Evolutionary conservation across 306 rosid species (phyloP).

Genomic region (Sicyos edulis): DNA sequence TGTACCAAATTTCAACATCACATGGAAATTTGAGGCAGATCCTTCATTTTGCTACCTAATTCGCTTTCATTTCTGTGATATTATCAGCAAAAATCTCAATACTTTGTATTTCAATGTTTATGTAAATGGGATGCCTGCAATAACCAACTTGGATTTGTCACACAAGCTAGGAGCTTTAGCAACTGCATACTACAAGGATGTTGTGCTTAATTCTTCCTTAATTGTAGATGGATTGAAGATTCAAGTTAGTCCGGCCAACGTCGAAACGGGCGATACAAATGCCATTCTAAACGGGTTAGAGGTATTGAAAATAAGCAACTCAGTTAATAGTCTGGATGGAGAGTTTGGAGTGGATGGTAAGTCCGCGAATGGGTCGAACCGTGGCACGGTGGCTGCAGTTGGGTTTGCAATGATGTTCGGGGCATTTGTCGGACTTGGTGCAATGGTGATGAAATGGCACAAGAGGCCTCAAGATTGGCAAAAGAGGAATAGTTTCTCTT

Average conservation of each 20-base stretch:
- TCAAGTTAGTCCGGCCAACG: constrained; percentile 30
- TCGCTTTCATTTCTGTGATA: constrained; percentile 44
- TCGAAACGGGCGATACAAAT: constrained; percentile 21
- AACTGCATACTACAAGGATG: constrained; percentile 37
- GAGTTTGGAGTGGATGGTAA: constrained; percentile 47
- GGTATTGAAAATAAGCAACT: constrained; percentile 41
- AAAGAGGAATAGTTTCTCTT: constrained; percentile 48
- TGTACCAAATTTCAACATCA: constrained; percentile 36
- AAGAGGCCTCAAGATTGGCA: constrained; percentile 51
- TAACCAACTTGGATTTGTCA: constrained; percentile 40
- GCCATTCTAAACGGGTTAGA: constrained; percentile 45
- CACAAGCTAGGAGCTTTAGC: constrained; percentile 33
- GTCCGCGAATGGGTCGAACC: constrained; percentile 18
- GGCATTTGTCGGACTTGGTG: constrained; percentile 47
- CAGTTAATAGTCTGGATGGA: constrained; percentile 44
- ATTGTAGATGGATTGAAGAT: constrained; percentile 23
- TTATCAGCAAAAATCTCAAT: constrained; percentile 35
- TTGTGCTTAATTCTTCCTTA: constrained; percentile 40
- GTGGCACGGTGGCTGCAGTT: constrained; percentile 42
- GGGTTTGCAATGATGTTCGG: constrained; percentile 50
- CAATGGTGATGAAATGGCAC: constrained; percentile 48
- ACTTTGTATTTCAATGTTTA: constrained; percentile 37
- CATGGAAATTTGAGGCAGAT: constrained; percentile 35
- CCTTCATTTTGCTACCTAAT: constrained; percentile 29
- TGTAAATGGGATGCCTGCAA: constrained; percentile 34